Percentiles rank a stretch among this genome's conserved stretches.
Evolutionary conservation across 176 grass and related monocot species (phyloP).

Genomic region (Bothriochloa decipiens): DNA sequence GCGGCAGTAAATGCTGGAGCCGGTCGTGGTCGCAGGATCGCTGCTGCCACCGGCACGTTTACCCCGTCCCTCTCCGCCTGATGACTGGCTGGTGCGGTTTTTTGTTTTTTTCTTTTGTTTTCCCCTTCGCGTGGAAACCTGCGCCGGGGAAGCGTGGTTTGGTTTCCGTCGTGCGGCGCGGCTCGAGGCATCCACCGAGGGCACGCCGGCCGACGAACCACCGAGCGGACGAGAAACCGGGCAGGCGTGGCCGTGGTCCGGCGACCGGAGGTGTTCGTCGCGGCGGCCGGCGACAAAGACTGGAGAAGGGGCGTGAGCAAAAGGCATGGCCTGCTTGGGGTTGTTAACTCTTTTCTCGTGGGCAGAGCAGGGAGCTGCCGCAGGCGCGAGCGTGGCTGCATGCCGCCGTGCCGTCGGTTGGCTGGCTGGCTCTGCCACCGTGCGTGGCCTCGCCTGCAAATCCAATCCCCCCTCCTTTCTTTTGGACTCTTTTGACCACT

Average conservation of each 20-base stretch:
- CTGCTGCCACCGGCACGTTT: background rate
- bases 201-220: background rate
- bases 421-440: background rate
- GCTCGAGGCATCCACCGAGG: too few species aligned
- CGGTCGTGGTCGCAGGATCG: background rate
- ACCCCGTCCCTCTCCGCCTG: background rate
- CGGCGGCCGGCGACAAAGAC: too few species aligned
- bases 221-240: background rate
- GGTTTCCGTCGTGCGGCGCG: background rate
- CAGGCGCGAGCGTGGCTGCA: background rate
- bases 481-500: conserved; percentile 37
- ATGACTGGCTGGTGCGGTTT: background rate
- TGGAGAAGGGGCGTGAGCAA: background rate
- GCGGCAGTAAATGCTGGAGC: conserved; percentile 26
- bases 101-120: background rate
- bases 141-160: background rate
- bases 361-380: background rate
- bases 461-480: background rate
- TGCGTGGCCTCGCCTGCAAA: background rate
- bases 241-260: too few species aligned
- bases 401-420: background rate
- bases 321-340: conserved; percentile 32
- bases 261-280: too few species aligned
- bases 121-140: background rate
- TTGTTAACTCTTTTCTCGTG: conserved; percentile 49